Evolutionary conservation across 2,329 filamentous ascomycete species (phyloP).

Genomic region (Xylaria polymorpha): DNA sequence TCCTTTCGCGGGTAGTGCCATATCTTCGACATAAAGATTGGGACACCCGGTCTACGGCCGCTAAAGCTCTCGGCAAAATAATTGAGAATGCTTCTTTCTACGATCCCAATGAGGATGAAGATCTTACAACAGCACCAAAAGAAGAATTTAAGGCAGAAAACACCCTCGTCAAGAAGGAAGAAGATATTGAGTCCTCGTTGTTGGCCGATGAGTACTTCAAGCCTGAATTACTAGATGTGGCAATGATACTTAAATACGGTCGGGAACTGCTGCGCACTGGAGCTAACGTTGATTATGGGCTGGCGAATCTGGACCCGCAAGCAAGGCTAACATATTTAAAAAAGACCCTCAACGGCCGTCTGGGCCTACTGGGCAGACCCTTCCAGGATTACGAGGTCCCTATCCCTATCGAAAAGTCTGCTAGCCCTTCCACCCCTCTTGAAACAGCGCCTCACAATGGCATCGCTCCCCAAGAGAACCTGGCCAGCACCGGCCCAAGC

Average conservation of each 20-base stretch:
- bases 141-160: slow-evolving; percentile 57
- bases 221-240: slow-evolving; percentile 80
- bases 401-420: slow-evolving; percentile 69
- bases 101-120: slow-evolving; percentile 83
- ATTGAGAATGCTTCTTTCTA: slow-evolving; percentile 88
- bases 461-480: slow-evolving; percentile 53
- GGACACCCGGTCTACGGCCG: slow-evolving; percentile 94
- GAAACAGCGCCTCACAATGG: slow-evolving; percentile 54
- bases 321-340: slow-evolving; percentile 87
- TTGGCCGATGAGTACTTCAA: slow-evolving; percentile 72
- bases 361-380: slow-evolving; percentile 86
- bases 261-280: slow-evolving; percentile 86
- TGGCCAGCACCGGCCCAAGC: slow-evolving; percentile 51
- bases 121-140: slow-evolving; percentile 56
- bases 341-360: slow-evolving; percentile 82
- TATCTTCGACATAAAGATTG: slow-evolving; percentile 95
- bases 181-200: slow-evolving; percentile 63
- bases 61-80: slow-evolving; percentile 94
- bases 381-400: slow-evolving; percentile 84
- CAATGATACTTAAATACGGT: slow-evolving; percentile 82
- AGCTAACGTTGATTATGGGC: slow-evolving; percentile 80
- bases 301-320: slow-evolving; percentile 84
- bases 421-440: slow-evolving; percentile 59
- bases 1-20: slow-evolving; percentile 92
- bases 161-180: slow-evolving; percentile 69